A percentile compares a stretch with the other conserved stretches of the same genome.
Evolutionary conservation across 208 protist species (phyloP).

Genomic region (Leishmania martiniquensis): DNA sequence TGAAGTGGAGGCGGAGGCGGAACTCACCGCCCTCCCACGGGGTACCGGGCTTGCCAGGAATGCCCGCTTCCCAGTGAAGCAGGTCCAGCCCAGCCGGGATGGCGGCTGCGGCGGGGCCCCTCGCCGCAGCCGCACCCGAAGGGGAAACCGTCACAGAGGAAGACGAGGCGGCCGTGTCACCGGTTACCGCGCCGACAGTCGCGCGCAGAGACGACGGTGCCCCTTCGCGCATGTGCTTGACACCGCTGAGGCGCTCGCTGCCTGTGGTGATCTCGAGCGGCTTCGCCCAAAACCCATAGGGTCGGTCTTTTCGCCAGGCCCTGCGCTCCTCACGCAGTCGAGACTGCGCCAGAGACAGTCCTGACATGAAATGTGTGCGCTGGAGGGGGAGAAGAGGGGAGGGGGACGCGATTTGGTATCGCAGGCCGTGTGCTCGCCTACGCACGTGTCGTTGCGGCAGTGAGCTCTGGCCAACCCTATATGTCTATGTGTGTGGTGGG

Average conservation of each 20-base stretch:
- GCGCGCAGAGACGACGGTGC: slow-evolving; percentile 8
- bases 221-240: slow-evolving; percentile 21
- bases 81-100: slow-evolving; percentile 89
- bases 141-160: slow-evolving; percentile 3
- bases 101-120: not conserved
- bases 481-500: no score
- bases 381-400: not conserved
- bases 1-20: slow-evolving; percentile 94
- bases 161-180: slow-evolving; percentile 15
- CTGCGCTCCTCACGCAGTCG: slow-evolving; percentile 90
- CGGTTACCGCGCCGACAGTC: not conserved
- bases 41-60: slow-evolving; percentile 95
- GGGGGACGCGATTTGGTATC: no score
- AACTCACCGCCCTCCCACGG: slow-evolving; percentile 98
- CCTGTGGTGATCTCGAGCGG: slow-evolving; percentile 46
- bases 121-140: not conserved
- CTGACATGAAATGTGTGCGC: slow-evolving; percentile 43
- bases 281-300: slow-evolving; percentile 89
- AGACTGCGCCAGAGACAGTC: slow-evolving; percentile 76
- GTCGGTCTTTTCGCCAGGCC: slow-evolving; percentile 83
- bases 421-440: no score
- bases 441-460: no score
- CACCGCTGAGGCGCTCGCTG: not conserved
- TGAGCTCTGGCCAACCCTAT: no score
- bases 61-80: slow-evolving; percentile 97